Evolutionary conservation across 257 asterid genomes (phyloP).

Genomic region (Apocynum venetum): DNA sequence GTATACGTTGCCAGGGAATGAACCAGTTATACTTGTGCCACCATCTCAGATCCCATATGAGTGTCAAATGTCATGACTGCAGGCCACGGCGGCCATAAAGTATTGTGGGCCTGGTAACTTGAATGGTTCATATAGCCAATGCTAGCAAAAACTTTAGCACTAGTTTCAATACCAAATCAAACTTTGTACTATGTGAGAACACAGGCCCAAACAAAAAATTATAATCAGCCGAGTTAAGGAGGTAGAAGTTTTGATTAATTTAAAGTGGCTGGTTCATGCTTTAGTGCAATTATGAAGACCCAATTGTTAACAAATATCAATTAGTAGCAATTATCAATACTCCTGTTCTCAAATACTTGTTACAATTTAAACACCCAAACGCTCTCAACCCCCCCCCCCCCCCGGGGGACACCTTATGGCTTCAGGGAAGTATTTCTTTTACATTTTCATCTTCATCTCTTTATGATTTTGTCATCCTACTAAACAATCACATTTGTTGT

Average conservation of each 20-base stretch:
- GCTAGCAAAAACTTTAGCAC: background rate
- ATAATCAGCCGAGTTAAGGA: background rate
- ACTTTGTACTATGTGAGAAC: background rate
- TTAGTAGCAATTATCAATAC: too few relatives aligned
- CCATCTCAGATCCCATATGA: background rate
- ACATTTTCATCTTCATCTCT: background rate
- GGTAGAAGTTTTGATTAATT: background rate
- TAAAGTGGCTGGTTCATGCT: background rate
- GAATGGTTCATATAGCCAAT: background rate
- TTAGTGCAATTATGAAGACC: too few relatives aligned
- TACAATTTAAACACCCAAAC: too few relatives aligned
- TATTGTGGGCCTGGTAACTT: background rate
- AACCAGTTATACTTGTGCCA: background rate
- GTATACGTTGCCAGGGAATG: background rate
- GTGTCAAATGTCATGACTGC: background rate
- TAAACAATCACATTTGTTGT: background rate
- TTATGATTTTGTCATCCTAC: background rate
- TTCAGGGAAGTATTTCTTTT: too few relatives aligned
- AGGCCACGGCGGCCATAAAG: background rate
- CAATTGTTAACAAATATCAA: too few relatives aligned
- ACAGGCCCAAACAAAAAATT: background rate
- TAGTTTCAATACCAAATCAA: background rate
- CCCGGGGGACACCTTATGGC: too few relatives aligned
- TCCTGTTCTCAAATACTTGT: too few relatives aligned
- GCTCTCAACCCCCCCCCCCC: too few relatives aligned